Base-by-base conservation (phyloP, 2,329 filamentous ascomycete species). In the Alternaria solani region DNA sequence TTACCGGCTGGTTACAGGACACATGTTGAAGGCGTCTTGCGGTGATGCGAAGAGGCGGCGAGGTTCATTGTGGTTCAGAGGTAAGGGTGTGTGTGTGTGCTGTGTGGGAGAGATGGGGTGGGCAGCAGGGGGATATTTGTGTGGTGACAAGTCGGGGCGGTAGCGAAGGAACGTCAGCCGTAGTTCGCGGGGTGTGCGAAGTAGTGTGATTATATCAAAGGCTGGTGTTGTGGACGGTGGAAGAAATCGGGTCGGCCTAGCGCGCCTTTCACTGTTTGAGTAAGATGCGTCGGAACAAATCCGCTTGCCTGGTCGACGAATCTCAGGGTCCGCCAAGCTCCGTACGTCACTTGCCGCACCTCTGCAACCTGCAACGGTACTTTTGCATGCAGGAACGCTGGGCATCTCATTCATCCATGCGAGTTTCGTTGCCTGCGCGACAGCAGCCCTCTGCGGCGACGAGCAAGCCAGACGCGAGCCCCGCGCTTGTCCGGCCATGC, bases 1-100 rank as follows among this genome's bases (percentile, higher is more conserved):
- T 71, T 66, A 73, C 61, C 59, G 67, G 44, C 54, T 59, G 58
- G 57, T 69, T 65, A 71, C 63, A 73, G 69, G 55, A 69, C 59
- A 68, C 70, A 73, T 73, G 48, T 64, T 68, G 62, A 61, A 52
- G 60, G 66, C 67, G 67, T 71, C 64, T 72, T 71, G 69, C 66
- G 63, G 52, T 57, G 57, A 61, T 66, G 66, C 66, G 64, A 68
- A 65, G 64, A 68, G 69, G 68, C 66, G 59, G 68, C 66, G 59
- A 70, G 65, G 58, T 67, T 65, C 70, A 73, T 73, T 62, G 62
- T 59, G 55, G 41, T 44, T 26, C 49, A 42, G 23, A 36, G 47
- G 28, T 51, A 25, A 42, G 44, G 59, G 36, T 18, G 54, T 56
- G 51, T 42, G 28, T 38, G 20, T 23, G 4, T 23, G 4, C 20